phyloP scores from a whole-genome alignment of 2,329 filamentous ascomycete species.

The Neonectria punicea region DNA sequence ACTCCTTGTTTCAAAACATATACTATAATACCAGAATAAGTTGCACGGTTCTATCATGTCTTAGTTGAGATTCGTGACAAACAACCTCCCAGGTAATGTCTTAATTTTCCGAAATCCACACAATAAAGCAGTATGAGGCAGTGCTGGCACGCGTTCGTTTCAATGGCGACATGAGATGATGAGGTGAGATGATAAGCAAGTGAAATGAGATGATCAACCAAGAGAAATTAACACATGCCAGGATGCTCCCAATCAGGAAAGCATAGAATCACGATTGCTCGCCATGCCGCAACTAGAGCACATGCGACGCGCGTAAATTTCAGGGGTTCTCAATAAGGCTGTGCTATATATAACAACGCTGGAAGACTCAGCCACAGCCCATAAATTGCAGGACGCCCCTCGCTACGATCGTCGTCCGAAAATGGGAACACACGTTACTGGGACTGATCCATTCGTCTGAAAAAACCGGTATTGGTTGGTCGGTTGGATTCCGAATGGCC shows the following conservation, averaged over 20 bases:
- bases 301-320: background rate
- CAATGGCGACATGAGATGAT: background rate
- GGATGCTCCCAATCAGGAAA: background rate
- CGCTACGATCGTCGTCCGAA: background rate
- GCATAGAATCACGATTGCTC: background rate
- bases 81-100: too few relatives aligned
- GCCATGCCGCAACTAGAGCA: background rate
- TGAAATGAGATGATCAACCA: background rate
- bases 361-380: conserved; percentile 3
- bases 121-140: too few relatives aligned
- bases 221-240: background rate
- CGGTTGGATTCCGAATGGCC: background rate
- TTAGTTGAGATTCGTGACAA: too few relatives aligned
- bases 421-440: background rate
- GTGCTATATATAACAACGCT: background rate
- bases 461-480: background rate
- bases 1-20: too few relatives aligned
- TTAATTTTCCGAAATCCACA: too few relatives aligned
- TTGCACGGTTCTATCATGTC: too few relatives aligned
- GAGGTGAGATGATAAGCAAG: background rate
- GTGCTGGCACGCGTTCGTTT: too few relatives aligned
- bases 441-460: background rate
- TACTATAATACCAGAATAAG: too few relatives aligned
- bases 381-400: background rate
- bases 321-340: background rate